Evolutionary conservation across 768 basidiomycete species (phyloP).

Genomic region (Lactifluus rugatus): DNA sequence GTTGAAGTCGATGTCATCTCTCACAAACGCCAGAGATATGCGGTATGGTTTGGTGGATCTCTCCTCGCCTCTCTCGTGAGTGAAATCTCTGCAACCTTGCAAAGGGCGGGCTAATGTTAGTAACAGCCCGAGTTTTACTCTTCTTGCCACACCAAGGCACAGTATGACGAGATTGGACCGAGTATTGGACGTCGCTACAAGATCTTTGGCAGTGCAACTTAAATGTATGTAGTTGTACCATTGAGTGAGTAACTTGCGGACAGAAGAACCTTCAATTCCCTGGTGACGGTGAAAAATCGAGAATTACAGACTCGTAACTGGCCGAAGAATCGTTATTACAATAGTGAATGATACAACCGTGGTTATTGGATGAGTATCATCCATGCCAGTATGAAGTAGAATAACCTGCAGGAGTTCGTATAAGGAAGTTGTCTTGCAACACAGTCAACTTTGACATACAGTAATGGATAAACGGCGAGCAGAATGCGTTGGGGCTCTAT

Average conservation of each 20-base stretch:
- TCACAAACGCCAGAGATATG: constrained; percentile 94
- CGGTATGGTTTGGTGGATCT: constrained; percentile 98
- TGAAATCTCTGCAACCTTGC: constrained; percentile 10
- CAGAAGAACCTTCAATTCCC: constrained; percentile 15
- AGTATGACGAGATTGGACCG: constrained; percentile 89
- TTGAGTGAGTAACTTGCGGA: constrained; percentile 15
- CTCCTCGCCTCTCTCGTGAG: constrained; percentile 84
- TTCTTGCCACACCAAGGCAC: constrained; percentile 87
- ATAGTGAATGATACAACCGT: neutral
- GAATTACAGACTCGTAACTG: neutral
- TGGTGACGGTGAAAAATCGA: neutral
- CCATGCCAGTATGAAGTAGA: constrained; percentile 93
- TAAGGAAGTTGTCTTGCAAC: constrained; percentile 2
- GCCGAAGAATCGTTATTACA: neutral
- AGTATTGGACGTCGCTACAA: constrained; percentile 89
- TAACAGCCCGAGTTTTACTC: constrained; percentile 87
- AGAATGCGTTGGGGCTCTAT: constrained; percentile 84
- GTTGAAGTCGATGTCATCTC: constrained; percentile 98
- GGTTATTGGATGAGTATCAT: constrained; percentile 87
- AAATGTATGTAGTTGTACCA: constrained; percentile 21
- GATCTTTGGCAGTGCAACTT: constrained; percentile 86
- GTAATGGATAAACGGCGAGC: constrained; percentile 91
- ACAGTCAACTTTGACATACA: constrained; percentile 43
- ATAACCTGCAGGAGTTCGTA: constrained; percentile 43
- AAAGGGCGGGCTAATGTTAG: neutral